Base-by-base conservation (phyloP, 2,329 filamentous ascomycete species). In the Aspergillus japonicus region DNA sequence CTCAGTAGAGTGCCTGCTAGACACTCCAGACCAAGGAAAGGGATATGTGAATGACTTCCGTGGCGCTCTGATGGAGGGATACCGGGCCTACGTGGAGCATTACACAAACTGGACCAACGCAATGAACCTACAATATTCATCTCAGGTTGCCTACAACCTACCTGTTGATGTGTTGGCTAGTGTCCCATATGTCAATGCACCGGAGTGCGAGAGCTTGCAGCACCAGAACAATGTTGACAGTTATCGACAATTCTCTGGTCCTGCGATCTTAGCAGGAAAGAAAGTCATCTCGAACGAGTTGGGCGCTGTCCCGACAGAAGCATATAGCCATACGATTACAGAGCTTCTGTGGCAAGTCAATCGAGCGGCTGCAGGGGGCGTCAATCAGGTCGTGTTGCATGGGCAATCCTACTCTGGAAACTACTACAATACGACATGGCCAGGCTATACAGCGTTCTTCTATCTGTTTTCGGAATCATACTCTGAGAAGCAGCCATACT, bases 401-500 rank as follows among this genome's bases (percentile, higher is more conserved):
- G 81, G 80, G 0, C 71, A 71, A 52, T 68, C 79, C 0, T 81
- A 78, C 54, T 73, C 73, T 0, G 76, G 75, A 1, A 64, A 75
- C 4, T 82, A 82, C 58, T 65, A 68, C 0, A 75, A 77, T 49
- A 82, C 79, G 1, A 81, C 78, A 0, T 83, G 81, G 80, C 80
- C 80, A 2, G 78, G 77, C 0, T 81, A 76, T 58, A 77, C 77
- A 1, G 71, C 79, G 0, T 82, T 82, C 54, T 59, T 55, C 5
- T 83, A 80, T 60, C 47, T 69, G 0, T 81, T 77, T 56, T 74
- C 75, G 0, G 77, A 79, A 14, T 42, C 63, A 8, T 65, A 60
- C 31, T 67, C 64, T 4, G 50, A 65, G 7, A 64, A 66, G 11
- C 62, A 68, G 48, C 66, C 65, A 11, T 61, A 58, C 0, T 69